Base-by-base conservation (phyloP, 2,329 filamentous ascomycete species). In the Phoma sp. region DNA sequence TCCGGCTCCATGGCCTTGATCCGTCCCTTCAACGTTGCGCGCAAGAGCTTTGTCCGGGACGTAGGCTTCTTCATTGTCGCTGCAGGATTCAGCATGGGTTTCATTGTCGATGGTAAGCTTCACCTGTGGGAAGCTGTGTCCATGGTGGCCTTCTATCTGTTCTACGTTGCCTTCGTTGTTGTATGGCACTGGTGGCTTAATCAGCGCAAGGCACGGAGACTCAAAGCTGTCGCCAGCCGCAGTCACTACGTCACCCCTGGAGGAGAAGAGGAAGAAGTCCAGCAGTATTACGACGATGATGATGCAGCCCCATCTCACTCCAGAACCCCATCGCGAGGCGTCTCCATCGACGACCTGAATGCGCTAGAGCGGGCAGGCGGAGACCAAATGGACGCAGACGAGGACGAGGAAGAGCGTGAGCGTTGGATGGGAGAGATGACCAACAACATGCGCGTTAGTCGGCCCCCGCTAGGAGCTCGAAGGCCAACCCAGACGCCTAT, bases 1-100 rank as follows among this genome's bases (percentile, higher is more conserved):
- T 92, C 93, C 5, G 95, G 95, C 14, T 96, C 92, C 50, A 99
- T 99, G 95, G 95, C 93, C 12, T 77, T 99, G 49, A 93, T 97
- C n/a, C 85, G 91, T 60, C 95, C 96, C 47, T 99, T 99, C 75
- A 89, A 88, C 62, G 95, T 99, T 46, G 90, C 91, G 47, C 88
- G 87, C 66, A 91, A 89, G 74, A 95, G 92, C 29, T 99, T 98
- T 71, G 84, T 97, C 18, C 85, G 95, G 61, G 95, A 99, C 69
- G 89, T 98, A 10, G 84, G 87, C 53, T 99, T 97, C 78, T 99
- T 99, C 74, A 89, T 96, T 51, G 81, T 91, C 11, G 91, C 95
- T 1, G 89, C 95, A 14, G 83, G 83, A 56, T 97, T 98, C 76
- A 92, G 90, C 70, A 90, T 97, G 84, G 79, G 88, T 2, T 93